Evolutionary conservation across 805 yeast genomes (phyloP), one percentile per base, ranked within the genome.

Genomic region (Wickerhamiella dianesei): DNA sequence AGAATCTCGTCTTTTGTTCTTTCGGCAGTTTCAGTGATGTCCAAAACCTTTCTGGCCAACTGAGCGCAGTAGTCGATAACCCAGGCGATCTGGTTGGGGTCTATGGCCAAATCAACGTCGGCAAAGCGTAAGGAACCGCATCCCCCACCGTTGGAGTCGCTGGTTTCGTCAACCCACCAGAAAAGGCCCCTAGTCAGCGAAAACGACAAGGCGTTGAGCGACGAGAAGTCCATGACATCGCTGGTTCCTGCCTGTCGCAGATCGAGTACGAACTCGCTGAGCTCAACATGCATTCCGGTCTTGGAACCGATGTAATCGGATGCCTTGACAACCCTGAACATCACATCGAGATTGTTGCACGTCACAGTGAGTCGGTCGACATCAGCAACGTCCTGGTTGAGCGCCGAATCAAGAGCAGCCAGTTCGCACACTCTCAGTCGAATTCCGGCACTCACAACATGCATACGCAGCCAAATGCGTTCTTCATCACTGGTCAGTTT

Each of bases 401-500:
- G 22, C 3, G 32, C 18, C 5, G 22, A 3, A 3, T 8, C 12
- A 17, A 5, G 12, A 12, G 25, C 9, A 14, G 17, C 25, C 3
- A 22, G 35, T 17, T 52, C 50, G 20, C 73, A 69, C 44, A 72
- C 59, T 16, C 64, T 57, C 1, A 77, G 2, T 4, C 65, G 61
- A 0, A 76, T 49, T 4, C 57, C 56, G 0, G 82, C 81, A 3
- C 75, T 54, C 1, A 73, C 70, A 5, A 80, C 12, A 19, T 50
- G 51, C 8, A 19, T 9, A 4, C 53, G 43, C 21, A 44, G 6
- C 3, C 44, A 43, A 2, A 9, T 14, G n/a, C 44, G n/a, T 2
- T 37, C 36, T 9, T 44, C 45, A 3, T 35, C 42, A 3, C 41
- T 16, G 14, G 67, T 63, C 21, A 83, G 60, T 6, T 65, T 63